Percentiles rank a stretch among this genome's conserved stretches.
phyloP scores from a whole-genome alignment of 2,329 filamentous ascomycete species.

The Phyllosticta citrichinensis region DNA sequence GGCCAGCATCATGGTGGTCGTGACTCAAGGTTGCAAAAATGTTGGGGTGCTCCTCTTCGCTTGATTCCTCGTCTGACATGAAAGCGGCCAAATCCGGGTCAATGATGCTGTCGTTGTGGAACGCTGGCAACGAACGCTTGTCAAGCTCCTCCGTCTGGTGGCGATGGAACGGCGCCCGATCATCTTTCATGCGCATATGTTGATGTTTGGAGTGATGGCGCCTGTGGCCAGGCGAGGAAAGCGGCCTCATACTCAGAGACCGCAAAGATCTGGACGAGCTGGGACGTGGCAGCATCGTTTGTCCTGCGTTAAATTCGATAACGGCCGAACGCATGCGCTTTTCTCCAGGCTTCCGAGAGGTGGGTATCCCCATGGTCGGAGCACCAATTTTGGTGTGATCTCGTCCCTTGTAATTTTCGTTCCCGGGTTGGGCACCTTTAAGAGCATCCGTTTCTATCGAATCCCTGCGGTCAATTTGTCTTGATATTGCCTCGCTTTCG shows the following conservation, averaged over 20 bases:
- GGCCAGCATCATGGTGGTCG: constrained; percentile 51
- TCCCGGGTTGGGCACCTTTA: constrained; percentile 6
- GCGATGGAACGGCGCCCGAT: constrained; percentile 79
- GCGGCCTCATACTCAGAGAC: constrained; percentile 59
- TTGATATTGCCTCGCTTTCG: constrained; percentile 19
- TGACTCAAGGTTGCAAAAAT: constrained; percentile 66
- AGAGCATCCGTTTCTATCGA: constrained; percentile 16
- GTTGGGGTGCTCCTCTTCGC: constrained; percentile 82
- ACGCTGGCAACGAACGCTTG: constrained; percentile 69
- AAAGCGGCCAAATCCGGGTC: constrained; percentile 92
- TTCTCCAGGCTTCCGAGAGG: constrained; percentile 55
- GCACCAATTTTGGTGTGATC: constrained; percentile 38
- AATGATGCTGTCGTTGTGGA: constrained; percentile 97
- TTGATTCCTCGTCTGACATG: constrained; percentile 89
- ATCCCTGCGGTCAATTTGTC: constrained; percentile 1
- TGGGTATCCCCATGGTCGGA: constrained; percentile 56
- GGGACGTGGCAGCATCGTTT: constrained; percentile 71
- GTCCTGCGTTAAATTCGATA: constrained; percentile 71
- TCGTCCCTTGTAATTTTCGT: constrained; percentile 14
- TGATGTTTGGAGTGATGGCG: constrained; percentile 83
- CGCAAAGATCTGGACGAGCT: constrained; percentile 84
- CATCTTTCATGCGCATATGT: constrained; percentile 71
- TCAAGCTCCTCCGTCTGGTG: constrained; percentile 57
- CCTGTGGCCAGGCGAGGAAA: constrained; percentile 69
- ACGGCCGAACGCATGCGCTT: constrained; percentile 77